Percentiles rank a stretch among this genome's conserved stretches.
phyloP scores from a whole-genome alignment of 2,329 filamentous ascomycete genomes.

The Furcasterigmium sp. region DNA sequence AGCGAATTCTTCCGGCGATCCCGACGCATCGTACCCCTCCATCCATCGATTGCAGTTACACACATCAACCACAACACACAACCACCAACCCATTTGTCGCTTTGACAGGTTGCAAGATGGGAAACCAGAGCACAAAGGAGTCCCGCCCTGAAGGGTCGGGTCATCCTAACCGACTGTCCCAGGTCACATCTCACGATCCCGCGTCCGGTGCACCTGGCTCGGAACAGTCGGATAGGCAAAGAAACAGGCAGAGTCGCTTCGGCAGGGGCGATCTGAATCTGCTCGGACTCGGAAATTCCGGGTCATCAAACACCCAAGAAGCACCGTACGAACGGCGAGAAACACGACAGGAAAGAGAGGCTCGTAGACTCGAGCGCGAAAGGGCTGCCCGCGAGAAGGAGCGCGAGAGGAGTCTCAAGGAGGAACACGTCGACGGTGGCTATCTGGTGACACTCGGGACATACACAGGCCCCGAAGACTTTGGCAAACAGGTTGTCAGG shows the following conservation, averaged over 20 bases:
- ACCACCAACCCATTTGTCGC: too few relatives aligned
- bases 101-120: constrained; percentile 20
- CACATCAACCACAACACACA: too few relatives aligned
- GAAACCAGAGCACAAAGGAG: constrained; percentile 34
- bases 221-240: constrained; percentile 4
- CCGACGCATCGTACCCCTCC: too few relatives aligned
- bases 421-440: constrained; percentile 91
- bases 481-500: constrained; percentile 80
- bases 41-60: too few relatives aligned
- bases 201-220: constrained; percentile 7
- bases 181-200: constrained; percentile 5
- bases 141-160: constrained; percentile 19
- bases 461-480: constrained; percentile 90
- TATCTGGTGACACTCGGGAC: constrained; percentile 91
- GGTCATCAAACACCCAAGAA: constrained; percentile 27
- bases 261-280: constrained; percentile 42
- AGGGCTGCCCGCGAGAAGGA: constrained; percentile 71
- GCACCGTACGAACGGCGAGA: constrained; percentile 63
- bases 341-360: constrained; percentile 87
- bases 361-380: constrained; percentile 78
- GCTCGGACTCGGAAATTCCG: constrained; percentile 33
- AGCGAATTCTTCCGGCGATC: not conserved
- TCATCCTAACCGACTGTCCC: constrained; percentile 13
- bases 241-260: constrained; percentile 12
- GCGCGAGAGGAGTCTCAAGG: constrained; percentile 80